phyloP scores from a whole-genome alignment of 192 early-diverging fungal species.

The Gonapodya sp. region DNA sequence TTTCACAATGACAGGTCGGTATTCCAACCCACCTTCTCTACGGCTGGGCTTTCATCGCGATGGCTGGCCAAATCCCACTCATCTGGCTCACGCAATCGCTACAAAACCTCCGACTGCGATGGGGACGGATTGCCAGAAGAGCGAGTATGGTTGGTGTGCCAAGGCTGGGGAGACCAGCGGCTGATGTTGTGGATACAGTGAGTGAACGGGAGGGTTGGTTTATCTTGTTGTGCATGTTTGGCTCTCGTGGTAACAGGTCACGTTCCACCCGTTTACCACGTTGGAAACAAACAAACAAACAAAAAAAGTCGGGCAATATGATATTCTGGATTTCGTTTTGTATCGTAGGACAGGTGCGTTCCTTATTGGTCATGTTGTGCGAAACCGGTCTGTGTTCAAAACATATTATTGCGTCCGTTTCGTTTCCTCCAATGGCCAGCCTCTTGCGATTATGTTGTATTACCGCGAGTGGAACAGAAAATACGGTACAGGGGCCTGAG shows the following conservation, averaged over 20 bases:
- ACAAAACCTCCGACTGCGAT: slow-evolving; percentile 29
- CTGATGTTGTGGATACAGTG: slow-evolving; percentile 52
- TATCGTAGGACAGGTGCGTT: slow-evolving; percentile 53
- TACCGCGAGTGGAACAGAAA: not conserved
- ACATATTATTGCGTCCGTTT: too few relatives aligned
- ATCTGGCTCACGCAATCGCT: slow-evolving; percentile 58
- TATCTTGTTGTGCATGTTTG: too few relatives aligned
- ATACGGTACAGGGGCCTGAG: too few relatives aligned
- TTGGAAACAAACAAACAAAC: too few relatives aligned
- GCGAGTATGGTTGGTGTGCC: not conserved
- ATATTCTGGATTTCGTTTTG: slow-evolving; percentile 77
- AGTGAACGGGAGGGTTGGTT: slow-evolving; percentile 18
- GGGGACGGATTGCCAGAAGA: not conserved
- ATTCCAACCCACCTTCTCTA: slow-evolving; percentile 69
- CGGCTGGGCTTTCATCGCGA: slow-evolving; percentile 74
- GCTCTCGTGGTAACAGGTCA: too few relatives aligned
- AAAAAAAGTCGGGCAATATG: slow-evolving; percentile 51
- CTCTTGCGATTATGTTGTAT: slow-evolving; percentile 4
- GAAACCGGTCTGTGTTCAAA: not conserved
- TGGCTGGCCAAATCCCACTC: slow-evolving; percentile 68
- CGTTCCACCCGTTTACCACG: too few relatives aligned
- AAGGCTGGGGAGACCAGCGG: slow-evolving; percentile 13
- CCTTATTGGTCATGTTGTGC: not conserved
- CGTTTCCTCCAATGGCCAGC: too few relatives aligned
- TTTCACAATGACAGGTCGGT: slow-evolving; percentile 32